phyloP scores from a whole-genome alignment of 306 rosid genomes.

The Citrullus amarus region DNA sequence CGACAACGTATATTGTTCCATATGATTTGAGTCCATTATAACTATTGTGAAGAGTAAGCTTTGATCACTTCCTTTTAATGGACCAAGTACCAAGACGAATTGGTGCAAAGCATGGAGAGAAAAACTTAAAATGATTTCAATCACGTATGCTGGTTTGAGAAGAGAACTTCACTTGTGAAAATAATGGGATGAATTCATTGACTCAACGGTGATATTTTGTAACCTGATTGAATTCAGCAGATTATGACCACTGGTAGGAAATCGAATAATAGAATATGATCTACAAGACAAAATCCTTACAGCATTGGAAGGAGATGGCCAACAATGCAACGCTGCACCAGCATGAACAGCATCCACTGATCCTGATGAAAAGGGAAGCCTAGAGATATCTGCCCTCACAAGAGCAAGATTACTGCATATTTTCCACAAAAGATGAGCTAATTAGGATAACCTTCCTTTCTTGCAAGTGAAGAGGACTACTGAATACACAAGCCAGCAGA shows the following conservation, averaged over 20 bases:
- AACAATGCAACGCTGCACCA: conserved; percentile 91
- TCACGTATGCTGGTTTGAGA: not conserved
- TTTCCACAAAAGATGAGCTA: conserved; percentile 17
- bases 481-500: not conserved
- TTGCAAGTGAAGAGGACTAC: not conserved
- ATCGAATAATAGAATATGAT: not conserved
- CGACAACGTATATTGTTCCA: not conserved
- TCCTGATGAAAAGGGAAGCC: conserved; percentile 84
- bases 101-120: not conserved
- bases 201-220: not conserved
- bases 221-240: not conserved
- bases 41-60: not conserved
- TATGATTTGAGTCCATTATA: not conserved
- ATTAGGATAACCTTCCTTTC: not conserved
- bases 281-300: conserved; percentile 29
- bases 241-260: not conserved
- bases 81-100: not conserved
- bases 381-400: conserved; percentile 88
- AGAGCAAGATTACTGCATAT: conserved; percentile 81
- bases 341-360: conserved; percentile 94
- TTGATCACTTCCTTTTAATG: not conserved
- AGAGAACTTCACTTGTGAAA: not conserved
- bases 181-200: not conserved
- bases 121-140: not conserved
- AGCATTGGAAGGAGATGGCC: conserved; percentile 96